phyloP scores from a whole-genome alignment of 2,329 filamentous ascomycete species.

The Niveomyces coronatus region DNA sequence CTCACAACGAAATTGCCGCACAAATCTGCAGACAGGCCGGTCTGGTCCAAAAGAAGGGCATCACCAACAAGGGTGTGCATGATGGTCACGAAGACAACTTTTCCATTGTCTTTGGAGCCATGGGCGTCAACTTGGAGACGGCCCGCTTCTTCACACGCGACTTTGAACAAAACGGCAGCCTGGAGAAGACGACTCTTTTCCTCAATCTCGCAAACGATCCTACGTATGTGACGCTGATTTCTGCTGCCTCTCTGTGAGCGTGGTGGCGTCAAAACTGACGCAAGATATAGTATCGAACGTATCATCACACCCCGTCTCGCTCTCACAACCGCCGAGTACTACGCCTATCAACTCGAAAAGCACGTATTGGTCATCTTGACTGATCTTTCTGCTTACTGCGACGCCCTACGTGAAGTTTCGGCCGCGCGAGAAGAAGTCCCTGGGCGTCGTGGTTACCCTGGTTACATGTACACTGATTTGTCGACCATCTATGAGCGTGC shows the following conservation, averaged over 20 bases:
- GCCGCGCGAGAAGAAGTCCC: conserved; percentile 97
- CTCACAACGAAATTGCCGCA: conserved; percentile 98
- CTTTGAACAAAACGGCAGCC: conserved; percentile 97
- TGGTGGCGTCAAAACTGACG: too few relatives aligned
- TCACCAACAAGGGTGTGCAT: conserved; percentile 86
- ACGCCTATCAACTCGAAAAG: conserved; percentile 99
- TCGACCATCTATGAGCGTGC: conserved; percentile 99
- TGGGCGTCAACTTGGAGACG: conserved; percentile 99
- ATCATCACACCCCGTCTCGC: conserved; percentile 98
- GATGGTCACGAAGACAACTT: conserved; percentile 99
- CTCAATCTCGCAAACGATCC: conserved; percentile 98
- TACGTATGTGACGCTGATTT: conserved; percentile 55
- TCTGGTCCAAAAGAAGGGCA: conserved; percentile 68
- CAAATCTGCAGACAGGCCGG: conserved; percentile 97
- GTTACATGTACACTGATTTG: conserved; percentile 99
- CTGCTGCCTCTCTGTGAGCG: not conserved
- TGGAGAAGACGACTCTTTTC: conserved; percentile 96
- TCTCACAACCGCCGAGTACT: conserved; percentile 97
- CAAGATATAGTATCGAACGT: conserved; percentile 72
- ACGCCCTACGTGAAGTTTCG: conserved; percentile 96
- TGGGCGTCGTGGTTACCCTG: conserved; percentile 96
- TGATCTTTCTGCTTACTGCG: conserved; percentile 95
- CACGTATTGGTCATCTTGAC: conserved; percentile 98
- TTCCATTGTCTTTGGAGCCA: conserved; percentile 97
- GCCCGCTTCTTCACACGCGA: conserved; percentile 97